phyloP scores from a whole-genome alignment of 345 rosid genomes.

The Bretschneidera sinensis region DNA sequence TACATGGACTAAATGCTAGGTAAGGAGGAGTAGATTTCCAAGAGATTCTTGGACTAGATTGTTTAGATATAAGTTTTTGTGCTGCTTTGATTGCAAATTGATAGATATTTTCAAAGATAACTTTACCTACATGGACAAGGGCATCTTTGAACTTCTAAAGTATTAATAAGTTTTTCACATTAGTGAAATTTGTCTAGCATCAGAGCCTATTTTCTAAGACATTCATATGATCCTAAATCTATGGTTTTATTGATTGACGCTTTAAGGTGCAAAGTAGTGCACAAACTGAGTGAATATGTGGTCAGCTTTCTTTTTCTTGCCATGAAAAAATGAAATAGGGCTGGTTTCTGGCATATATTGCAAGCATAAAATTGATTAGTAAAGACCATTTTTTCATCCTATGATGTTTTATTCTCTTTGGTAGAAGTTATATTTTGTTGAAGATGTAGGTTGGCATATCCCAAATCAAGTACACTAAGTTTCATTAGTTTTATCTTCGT shows the following conservation, averaged over 20 bases:
- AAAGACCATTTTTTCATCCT: not conserved
- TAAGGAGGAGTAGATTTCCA: no score
- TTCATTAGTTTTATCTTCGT: not conserved
- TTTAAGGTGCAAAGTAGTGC: conserved; percentile 4
- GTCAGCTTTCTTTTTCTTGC: not conserved
- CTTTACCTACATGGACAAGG: not conserved
- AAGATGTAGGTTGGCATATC: conserved; percentile 2
- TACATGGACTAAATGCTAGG: no score
- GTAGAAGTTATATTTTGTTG: conserved; percentile 1
- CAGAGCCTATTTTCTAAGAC: not conserved
- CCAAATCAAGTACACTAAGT: conserved; percentile 1
- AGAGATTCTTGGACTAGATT: no score
- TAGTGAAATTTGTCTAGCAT: not conserved
- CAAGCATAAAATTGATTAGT: not conserved
- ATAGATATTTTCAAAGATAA: no score
- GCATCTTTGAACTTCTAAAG: not conserved
- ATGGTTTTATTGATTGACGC: not conserved
- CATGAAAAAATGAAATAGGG: conserved; percentile 1
- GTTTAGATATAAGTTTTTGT: no score
- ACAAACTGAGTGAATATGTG: conserved; percentile 2
- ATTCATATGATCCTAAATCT: not conserved
- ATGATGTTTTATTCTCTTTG: not conserved
- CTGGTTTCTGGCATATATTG: not conserved
- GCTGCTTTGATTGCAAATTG: no score
- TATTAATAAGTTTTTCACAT: not conserved